Percentiles rank a stretch among this genome's conserved stretches.
Evolutionary conservation across 2,329 filamentous ascomycete species (phyloP).

Genomic region (Claviceps humidiphila): DNA sequence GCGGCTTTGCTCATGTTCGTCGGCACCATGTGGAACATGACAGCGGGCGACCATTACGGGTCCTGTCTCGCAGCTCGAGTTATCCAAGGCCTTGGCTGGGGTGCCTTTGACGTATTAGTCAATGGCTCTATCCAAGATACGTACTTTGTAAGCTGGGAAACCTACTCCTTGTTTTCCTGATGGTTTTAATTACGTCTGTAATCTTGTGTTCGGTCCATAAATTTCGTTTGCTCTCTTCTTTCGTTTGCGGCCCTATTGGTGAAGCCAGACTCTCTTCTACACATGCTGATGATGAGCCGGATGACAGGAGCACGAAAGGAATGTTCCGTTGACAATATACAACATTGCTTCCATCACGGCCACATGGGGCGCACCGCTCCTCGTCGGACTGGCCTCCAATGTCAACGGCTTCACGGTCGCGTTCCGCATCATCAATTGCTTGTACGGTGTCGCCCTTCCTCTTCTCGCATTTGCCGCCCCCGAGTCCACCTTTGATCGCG

Average conservation of each 20-base stretch:
- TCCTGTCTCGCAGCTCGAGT: constrained; percentile 38
- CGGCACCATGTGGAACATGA: constrained; percentile 38
- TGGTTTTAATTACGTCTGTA: background rate
- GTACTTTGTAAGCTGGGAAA: constrained; percentile 35
- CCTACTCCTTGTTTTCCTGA: background rate
- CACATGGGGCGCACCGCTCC: constrained; percentile 40
- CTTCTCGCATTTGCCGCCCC: constrained; percentile 34
- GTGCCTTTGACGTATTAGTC: constrained; percentile 41
- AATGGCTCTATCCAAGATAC: constrained; percentile 41
- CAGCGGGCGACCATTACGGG: constrained; percentile 25
- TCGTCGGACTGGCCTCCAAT: constrained; percentile 36
- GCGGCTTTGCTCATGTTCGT: constrained; percentile 33
- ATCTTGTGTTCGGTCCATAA: no score
- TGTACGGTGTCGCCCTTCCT: constrained; percentile 33
- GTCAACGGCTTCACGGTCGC: constrained; percentile 30
- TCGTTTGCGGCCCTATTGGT: no score
- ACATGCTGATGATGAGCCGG: background rate
- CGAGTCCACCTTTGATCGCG: constrained; percentile 39
- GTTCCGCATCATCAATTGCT: constrained; percentile 37
- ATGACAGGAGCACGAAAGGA: constrained; percentile 36
- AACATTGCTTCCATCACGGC: constrained; percentile 30
- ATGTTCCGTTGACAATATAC: constrained; percentile 29
- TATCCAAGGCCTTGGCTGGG: constrained; percentile 46
- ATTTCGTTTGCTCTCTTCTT: no score
- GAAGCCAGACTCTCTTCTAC: background rate